A percentile compares a stretch with the other conserved stretches of the same genome.
Conservation (phyloP, 768 basidiomycete genomes). For the Exidia glandulosa region DNA sequence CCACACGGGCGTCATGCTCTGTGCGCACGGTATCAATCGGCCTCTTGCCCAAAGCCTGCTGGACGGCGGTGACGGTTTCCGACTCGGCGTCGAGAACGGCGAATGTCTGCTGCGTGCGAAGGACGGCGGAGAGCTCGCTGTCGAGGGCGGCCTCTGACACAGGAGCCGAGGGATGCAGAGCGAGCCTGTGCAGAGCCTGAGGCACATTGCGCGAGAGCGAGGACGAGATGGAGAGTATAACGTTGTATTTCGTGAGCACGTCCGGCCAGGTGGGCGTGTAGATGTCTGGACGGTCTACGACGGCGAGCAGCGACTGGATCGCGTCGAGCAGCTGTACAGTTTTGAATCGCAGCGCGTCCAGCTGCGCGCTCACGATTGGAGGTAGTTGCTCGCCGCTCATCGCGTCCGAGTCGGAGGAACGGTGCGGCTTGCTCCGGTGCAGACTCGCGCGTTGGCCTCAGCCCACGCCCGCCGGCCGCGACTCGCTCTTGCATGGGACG, state of each 20-base stretch:
- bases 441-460: no score
- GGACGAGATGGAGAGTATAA: constrained; percentile 73
- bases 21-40: constrained; percentile 29
- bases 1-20: constrained; percentile 66
- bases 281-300: not conserved
- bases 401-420: no score
- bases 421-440: no score
- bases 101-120: constrained; percentile 71
- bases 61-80: constrained; percentile 55
- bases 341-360: not conserved
- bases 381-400: no score
- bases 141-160: constrained; percentile 62
- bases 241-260: constrained; percentile 75
- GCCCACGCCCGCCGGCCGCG: no score
- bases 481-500: no score
- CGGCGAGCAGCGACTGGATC: not conserved
- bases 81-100: constrained; percentile 65
- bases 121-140: constrained; percentile 56
- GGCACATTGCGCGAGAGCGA: constrained; percentile 33
- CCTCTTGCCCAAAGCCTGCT: not conserved
- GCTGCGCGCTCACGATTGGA: no score
- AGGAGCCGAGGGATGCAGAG: constrained; percentile 47
- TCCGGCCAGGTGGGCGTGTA: constrained; percentile 79
- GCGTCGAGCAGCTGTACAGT: not conserved
- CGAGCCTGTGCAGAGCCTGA: constrained; percentile 54